These are phyloP conservation scores for Balakata baccata DNA, from an alignment of 345 rosid species.

Conservation along the genomic window DNA sequence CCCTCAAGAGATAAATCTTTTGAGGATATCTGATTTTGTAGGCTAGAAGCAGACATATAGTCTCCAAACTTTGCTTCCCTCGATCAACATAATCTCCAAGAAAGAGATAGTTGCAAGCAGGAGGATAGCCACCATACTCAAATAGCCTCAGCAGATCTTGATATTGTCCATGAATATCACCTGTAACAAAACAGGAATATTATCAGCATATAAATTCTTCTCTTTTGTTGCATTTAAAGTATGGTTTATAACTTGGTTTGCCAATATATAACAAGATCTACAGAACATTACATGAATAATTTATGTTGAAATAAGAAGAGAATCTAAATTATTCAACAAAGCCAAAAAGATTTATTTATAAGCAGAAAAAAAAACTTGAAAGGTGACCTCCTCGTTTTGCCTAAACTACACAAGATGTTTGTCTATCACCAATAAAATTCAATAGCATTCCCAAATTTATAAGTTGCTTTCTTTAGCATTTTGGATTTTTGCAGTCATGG, in stretches of 20 bases:
- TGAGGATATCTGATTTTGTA: conserved; percentile 85
- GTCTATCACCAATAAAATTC: neutral
- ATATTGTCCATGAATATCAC: conserved; percentile 95
- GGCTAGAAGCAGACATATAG: conserved; percentile 89
- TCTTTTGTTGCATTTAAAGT: neutral
- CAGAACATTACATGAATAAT: neutral
- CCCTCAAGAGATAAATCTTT: conserved; percentile 70
- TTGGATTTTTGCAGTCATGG: neutral
- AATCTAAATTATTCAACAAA: neutral
- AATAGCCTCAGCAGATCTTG: conserved; percentile 87
- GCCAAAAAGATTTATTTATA: neutral
- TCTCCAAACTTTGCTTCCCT: conserved; percentile 97
- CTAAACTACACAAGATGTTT: neutral
- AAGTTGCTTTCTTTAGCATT: neutral
- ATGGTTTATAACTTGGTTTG: neutral
- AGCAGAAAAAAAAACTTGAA: neutral
- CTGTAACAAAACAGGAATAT: conserved; percentile 37
- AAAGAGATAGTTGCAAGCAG: conserved; percentile 83
- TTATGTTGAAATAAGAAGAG: neutral
- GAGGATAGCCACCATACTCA: conserved; percentile 88
- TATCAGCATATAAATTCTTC: conserved; percentile 1
- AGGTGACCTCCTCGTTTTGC: neutral
- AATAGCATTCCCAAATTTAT: neutral
- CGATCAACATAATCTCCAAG: conserved; percentile 96
- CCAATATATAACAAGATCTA: neutral